A percentile compares a stretch with the other conserved stretches of the same genome.
These are phyloP conservation scores for Sclerotinia sclerotiorum DNA, from an alignment of 2,329 filamentous ascomycete genomes.

Conservation along the genomic window DNA sequence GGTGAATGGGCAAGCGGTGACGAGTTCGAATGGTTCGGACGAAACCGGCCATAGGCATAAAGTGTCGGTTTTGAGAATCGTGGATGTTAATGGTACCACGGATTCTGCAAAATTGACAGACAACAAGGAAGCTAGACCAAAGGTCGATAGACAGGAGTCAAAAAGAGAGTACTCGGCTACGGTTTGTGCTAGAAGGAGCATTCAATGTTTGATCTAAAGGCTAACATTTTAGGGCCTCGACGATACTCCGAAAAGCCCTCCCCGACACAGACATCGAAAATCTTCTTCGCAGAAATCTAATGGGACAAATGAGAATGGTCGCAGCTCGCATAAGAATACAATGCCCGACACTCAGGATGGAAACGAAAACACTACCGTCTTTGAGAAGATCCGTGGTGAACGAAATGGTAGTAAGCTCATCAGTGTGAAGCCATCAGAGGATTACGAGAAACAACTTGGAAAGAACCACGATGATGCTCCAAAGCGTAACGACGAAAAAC, in stretches of 20 bases:
- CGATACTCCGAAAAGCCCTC: conserved; percentile 34
- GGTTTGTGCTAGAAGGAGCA: conserved; percentile 28
- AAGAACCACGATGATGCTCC: conserved; percentile 26
- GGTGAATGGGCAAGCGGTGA: not conserved
- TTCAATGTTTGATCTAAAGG: not conserved
- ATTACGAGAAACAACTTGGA: conserved; percentile 29
- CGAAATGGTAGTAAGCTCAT: conserved; percentile 31
- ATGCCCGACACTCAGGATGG: conserved; percentile 12
- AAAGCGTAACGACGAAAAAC: conserved; percentile 31
- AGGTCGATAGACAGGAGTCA: conserved; percentile 33
- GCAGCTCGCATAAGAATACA: conserved; percentile 18
- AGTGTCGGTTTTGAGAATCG: conserved; percentile 37
- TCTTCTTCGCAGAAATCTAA: conserved; percentile 33
- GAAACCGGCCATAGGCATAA: conserved; percentile 22
- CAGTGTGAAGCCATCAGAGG: conserved; percentile 33
- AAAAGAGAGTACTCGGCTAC: conserved; percentile 36
- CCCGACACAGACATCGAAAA: conserved; percentile 35
- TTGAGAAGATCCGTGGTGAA: conserved; percentile 34
- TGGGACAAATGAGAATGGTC: conserved; percentile 25
- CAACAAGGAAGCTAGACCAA: conserved; percentile 27
- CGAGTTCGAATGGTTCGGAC: conserved; percentile 22
- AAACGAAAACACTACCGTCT: conserved; percentile 25
- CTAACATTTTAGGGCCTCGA: conserved; percentile 36
- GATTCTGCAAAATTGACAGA: conserved; percentile 24
- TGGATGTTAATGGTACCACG: conserved; percentile 30